Evolutionary conservation across 345 rosid genomes (phyloP).

Genomic region (Crucihimalaya himalaica): DNA sequence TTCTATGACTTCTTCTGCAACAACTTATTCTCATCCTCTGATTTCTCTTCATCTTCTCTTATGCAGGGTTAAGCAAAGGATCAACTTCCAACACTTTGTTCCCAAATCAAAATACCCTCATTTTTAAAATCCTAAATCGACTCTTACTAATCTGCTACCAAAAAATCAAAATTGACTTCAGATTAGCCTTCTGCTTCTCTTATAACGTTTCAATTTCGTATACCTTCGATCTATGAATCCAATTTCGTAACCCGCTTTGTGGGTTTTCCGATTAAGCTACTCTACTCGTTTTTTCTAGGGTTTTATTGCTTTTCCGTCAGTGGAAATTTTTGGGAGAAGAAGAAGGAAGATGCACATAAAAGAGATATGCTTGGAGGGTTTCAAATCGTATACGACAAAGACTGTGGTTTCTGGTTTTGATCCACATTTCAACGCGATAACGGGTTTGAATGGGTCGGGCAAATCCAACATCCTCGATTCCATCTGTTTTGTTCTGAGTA

Average conservation of each 20-base stretch:
- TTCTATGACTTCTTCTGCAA: no score
- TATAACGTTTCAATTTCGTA: not conserved
- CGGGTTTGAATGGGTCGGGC: constrained; percentile 97
- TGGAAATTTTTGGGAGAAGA: not conserved
- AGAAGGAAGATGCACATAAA: constrained; percentile 63
- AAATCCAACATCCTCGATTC: constrained; percentile 98
- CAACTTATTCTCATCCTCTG: no score
- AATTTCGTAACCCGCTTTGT: not conserved
- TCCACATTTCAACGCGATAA: constrained; percentile 91
- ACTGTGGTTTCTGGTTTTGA: constrained; percentile 94
- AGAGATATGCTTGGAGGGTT: constrained; percentile 92
- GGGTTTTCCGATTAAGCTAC: constrained; percentile 2
- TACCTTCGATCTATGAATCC: not conserved
- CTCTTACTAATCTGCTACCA: not conserved
- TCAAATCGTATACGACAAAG: constrained; percentile 94
- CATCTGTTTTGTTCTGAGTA: constrained; percentile 95
- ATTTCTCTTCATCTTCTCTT: no score
- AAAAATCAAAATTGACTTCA: not conserved
- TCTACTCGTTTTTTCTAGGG: constrained; percentile 10
- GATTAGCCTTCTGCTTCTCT: constrained; percentile 14
- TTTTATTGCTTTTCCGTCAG: not conserved
- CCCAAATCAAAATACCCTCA: constrained; percentile 5
- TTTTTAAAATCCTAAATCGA: constrained; percentile 19
- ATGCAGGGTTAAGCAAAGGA: no score
- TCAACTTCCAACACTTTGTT: no score